Evolutionary conservation across 352 stramenopile genomes (phyloP).

Genomic region (Phytophthora pistaciae): DNA sequence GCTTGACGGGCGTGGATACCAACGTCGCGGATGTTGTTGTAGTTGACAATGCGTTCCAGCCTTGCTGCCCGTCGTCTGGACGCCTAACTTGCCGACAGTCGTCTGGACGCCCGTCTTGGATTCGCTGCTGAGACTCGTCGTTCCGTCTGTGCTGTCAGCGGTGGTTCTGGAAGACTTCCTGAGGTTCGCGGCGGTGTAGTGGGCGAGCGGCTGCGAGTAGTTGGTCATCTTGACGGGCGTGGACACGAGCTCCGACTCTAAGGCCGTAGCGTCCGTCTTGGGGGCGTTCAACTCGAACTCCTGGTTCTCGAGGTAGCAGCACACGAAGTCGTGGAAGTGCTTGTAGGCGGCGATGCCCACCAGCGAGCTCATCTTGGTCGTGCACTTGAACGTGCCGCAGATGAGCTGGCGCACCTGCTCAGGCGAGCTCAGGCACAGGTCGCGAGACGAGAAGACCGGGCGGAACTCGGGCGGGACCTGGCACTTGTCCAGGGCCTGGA

Average conservation of each 20-base stretch:
- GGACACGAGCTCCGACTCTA: slow-evolving; percentile 16
- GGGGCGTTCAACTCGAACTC: slow-evolving; percentile 35
- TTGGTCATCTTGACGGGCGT: slow-evolving; percentile 21
- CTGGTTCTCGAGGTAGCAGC: slow-evolving; percentile 32
- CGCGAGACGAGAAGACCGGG: slow-evolving; percentile 26
- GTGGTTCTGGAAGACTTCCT: slow-evolving; percentile 17
- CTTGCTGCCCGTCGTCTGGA: neutral
- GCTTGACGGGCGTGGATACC: no score
- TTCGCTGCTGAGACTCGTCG: neutral
- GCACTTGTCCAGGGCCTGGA: slow-evolving; percentile 18
- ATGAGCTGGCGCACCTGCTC: slow-evolving; percentile 21
- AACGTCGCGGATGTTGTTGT: no score
- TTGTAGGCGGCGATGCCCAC: slow-evolving; percentile 31
- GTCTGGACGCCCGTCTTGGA: neutral
- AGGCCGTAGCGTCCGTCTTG: slow-evolving; percentile 7
- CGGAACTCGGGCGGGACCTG: slow-evolving; percentile 25
- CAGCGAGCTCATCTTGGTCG: slow-evolving; percentile 7
- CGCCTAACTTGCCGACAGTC: neutral
- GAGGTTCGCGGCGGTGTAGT: slow-evolving; percentile 21
- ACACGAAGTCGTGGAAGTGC: slow-evolving; percentile 32
- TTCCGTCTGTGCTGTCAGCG: neutral
- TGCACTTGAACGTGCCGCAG: slow-evolving; percentile 31
- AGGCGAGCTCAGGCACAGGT: slow-evolving; percentile 30
- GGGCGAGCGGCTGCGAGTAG: slow-evolving; percentile 12
- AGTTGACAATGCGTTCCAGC: no score